Evolutionary conservation across 805 yeast species (phyloP).

Genomic region (Kuraishia molischiana): DNA sequence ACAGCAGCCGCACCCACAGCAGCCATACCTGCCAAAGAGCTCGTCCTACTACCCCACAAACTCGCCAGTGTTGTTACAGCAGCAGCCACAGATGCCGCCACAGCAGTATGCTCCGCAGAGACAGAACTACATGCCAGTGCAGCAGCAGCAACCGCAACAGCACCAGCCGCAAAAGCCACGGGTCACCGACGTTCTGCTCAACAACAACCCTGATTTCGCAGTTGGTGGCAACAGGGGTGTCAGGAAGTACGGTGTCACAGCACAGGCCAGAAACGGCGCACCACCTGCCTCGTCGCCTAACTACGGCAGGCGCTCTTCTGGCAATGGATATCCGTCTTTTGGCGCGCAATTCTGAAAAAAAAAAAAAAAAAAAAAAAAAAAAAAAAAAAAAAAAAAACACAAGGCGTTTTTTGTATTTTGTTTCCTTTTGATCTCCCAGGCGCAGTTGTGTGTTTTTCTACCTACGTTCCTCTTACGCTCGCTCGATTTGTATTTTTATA

Average conservation of each 20-base stretch:
- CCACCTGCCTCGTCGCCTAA: background rate
- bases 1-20: slow-evolving; percentile 2
- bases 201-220: slow-evolving; percentile 39
- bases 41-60: slow-evolving; percentile 5
- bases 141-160: slow-evolving; percentile 9
- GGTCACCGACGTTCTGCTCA: slow-evolving; percentile 29
- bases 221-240: slow-evolving; percentile 7
- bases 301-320: background rate
- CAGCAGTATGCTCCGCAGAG: slow-evolving; percentile 16
- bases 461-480: no score
- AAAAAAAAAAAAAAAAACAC: no score
- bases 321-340: background rate
- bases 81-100: slow-evolving; percentile 15
- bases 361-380: no score
- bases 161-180: slow-evolving; percentile 5
- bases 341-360: background rate
- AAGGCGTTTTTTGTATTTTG: no score
- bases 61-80: slow-evolving; percentile 4
- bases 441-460: no score
- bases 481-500: no score
- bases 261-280: background rate
- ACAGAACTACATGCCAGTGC: slow-evolving; percentile 2
- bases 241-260: slow-evolving; percentile 1
- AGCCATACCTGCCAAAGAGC: slow-evolving; percentile 4
- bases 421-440: no score